Evolutionary conservation across 2,329 filamentous ascomycete species (phyloP).

Genomic region (Falciphora oryzae): DNA sequence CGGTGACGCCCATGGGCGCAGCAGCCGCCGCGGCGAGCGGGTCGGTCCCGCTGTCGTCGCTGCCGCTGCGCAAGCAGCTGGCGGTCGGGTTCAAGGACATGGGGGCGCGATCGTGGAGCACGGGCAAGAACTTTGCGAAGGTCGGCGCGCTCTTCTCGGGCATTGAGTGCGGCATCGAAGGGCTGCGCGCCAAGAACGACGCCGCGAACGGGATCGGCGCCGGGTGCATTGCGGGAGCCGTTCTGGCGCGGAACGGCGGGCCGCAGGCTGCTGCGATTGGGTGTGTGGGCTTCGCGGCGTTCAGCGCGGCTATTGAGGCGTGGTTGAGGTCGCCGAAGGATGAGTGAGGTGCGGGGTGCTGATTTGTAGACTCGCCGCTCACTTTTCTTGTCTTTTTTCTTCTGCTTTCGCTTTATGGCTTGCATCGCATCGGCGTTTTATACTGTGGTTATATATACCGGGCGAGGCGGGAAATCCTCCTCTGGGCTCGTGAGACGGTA

Average conservation of each 20-base stretch:
- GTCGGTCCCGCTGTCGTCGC: slow-evolving; percentile 39
- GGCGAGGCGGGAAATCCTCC: neutral
- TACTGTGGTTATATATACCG: neutral
- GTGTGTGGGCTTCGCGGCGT: slow-evolving; percentile 90
- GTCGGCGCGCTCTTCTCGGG: slow-evolving; percentile 88
- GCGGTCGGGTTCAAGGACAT: slow-evolving; percentile 88
- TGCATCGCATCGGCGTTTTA: slow-evolving; percentile 11
- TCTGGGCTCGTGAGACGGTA: slow-evolving; percentile 11
- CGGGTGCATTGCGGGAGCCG: slow-evolving; percentile 86
- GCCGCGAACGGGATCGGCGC: slow-evolving; percentile 79
- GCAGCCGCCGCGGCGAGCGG: slow-evolving; percentile 23
- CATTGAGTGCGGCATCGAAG: slow-evolving; percentile 94
- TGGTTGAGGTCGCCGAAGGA: slow-evolving; percentile 72
- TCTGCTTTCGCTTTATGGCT: neutral
- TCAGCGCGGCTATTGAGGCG: slow-evolving; percentile 84
- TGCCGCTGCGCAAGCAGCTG: slow-evolving; percentile 81
- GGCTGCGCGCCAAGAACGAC: slow-evolving; percentile 89
- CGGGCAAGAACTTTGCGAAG: slow-evolving; percentile 90
- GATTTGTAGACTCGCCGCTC: slow-evolving; percentile 7
- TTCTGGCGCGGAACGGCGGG: slow-evolving; percentile 78
- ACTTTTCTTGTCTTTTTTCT: neutral
- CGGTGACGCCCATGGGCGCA: slow-evolving; percentile 25
- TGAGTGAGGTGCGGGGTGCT: slow-evolving; percentile 31
- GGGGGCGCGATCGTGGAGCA: slow-evolving; percentile 74
- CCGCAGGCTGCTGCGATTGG: slow-evolving; percentile 84